phyloP scores from a whole-genome alignment of 2,329 filamentous ascomycete species.

The Aspergillus felis region DNA sequence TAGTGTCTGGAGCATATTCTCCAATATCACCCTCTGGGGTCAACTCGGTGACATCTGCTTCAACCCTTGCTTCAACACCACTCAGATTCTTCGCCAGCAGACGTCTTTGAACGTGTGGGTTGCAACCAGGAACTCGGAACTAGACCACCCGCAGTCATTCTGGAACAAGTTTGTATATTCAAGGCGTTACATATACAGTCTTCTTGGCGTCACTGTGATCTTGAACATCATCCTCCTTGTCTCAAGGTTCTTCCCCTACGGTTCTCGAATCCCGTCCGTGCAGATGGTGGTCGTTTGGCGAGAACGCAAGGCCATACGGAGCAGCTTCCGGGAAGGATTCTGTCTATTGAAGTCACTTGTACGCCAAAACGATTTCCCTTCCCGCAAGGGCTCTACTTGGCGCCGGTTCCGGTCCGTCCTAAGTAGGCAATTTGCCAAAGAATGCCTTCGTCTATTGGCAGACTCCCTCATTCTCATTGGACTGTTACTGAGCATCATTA shows the following conservation, averaged over 20 bases:
- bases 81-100: conserved; percentile 22
- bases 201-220: conserved; percentile 22
- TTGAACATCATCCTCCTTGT: conserved; percentile 22
- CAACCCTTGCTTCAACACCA: conserved; percentile 31
- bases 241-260: conserved; percentile 20
- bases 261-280: conserved; percentile 23
- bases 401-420: conserved; percentile 4
- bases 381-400: background rate
- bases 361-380: background rate
- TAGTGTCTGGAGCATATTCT: conserved; percentile 27
- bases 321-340: conserved; percentile 15
- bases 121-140: conserved; percentile 2
- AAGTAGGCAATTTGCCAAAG: conserved; percentile 7
- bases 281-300: conserved; percentile 22
- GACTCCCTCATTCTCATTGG: conserved; percentile 17
- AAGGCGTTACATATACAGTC: conserved; percentile 25
- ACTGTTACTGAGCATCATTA: conserved; percentile 25
- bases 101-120: conserved; percentile 15
- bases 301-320: conserved; percentile 17
- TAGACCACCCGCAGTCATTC: conserved; percentile 9
- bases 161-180: conserved; percentile 19
- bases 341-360: background rate
- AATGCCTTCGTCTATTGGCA: conserved; percentile 7
- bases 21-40: conserved; percentile 15
- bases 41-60: conserved; percentile 26